These are phyloP conservation scores for Blastocystis sp. DNA, from an alignment of 352 stramenopile genomes.

Conservation along the genomic window DNA sequence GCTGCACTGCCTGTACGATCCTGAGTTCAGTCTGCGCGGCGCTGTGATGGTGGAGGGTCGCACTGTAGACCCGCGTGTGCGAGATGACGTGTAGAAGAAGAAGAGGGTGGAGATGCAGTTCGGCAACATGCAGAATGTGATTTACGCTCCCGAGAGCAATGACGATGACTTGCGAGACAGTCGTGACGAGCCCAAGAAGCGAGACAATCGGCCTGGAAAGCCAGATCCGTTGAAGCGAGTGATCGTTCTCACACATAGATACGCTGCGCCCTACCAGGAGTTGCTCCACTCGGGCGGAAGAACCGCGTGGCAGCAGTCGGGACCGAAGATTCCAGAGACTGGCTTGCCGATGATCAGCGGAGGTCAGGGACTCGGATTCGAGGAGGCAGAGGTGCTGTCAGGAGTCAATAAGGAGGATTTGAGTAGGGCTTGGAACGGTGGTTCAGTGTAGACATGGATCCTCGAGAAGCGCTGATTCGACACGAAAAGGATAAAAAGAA, in stretches of 20 bases:
- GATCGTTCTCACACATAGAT: neutral
- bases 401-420: neutral
- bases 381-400: neutral
- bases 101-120: slow-evolving; percentile 39
- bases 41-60: slow-evolving; percentile 21
- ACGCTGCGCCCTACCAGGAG: neutral
- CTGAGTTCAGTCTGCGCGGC: neutral
- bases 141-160: slow-evolving; percentile 12
- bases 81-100: slow-evolving; percentile 16
- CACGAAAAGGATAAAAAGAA: neutral
- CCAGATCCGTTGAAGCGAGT: neutral
- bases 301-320: neutral
- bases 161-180: slow-evolving; percentile 15
- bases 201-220: slow-evolving; percentile 2
- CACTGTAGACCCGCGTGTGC: neutral
- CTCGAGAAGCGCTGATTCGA: slow-evolving; percentile 25
- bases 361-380: neutral
- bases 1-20: slow-evolving; percentile 20
- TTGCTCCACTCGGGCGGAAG: neutral
- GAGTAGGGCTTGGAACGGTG: neutral
- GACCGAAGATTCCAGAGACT: neutral
- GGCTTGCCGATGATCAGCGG: slow-evolving; percentile 26
- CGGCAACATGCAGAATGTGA: neutral
- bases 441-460: slow-evolving; percentile 4
- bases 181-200: slow-evolving; percentile 19